phyloP scores from a whole-genome alignment of 2,329 filamentous ascomycete genomes.

The Pseudogymnoascus sp. region DNA sequence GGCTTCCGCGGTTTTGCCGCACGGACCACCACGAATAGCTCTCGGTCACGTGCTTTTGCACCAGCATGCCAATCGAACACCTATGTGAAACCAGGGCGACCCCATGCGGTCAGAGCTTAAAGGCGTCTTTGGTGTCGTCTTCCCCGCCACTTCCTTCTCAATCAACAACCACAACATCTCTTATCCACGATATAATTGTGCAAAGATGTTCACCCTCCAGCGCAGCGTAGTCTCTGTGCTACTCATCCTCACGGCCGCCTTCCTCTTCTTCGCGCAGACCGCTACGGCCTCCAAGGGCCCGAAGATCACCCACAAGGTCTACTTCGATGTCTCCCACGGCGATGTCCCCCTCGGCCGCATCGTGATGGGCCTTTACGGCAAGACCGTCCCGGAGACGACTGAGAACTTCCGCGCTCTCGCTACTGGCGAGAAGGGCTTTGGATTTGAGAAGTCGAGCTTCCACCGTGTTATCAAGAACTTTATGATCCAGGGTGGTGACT shows the following conservation, averaged over 20 bases:
- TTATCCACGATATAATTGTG: constrained; percentile 16
- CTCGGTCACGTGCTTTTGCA: not conserved
- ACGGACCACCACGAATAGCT: not conserved
- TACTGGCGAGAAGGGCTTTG: constrained; percentile 79
- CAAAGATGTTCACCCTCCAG: constrained; percentile 66
- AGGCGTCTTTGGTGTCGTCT: constrained; percentile 2
- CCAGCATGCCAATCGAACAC: not conserved
- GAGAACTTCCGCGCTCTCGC: constrained; percentile 73
- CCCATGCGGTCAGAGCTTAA: not conserved
- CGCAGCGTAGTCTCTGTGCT: constrained; percentile 62
- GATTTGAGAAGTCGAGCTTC: constrained; percentile 74
- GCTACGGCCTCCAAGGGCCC: constrained; percentile 73
- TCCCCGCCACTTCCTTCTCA: constrained; percentile 9
- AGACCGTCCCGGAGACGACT: constrained; percentile 69
- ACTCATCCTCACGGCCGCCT: constrained; percentile 65
- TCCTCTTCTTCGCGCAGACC: constrained; percentile 68
- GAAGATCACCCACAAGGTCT: constrained; percentile 94
- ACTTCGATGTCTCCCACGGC: constrained; percentile 73
- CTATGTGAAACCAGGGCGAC: not conserved
- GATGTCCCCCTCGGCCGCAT: constrained; percentile 66
- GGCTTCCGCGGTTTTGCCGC: not conserved
- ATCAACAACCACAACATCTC: constrained; percentile 12
- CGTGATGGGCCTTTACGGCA: constrained; percentile 77
- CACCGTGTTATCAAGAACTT: constrained; percentile 86
- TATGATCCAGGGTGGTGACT: constrained; percentile 89